phyloP scores from a whole-genome alignment of 2,329 filamentous ascomycete genomes.

The Paracoccidioides lutzii region DNA sequence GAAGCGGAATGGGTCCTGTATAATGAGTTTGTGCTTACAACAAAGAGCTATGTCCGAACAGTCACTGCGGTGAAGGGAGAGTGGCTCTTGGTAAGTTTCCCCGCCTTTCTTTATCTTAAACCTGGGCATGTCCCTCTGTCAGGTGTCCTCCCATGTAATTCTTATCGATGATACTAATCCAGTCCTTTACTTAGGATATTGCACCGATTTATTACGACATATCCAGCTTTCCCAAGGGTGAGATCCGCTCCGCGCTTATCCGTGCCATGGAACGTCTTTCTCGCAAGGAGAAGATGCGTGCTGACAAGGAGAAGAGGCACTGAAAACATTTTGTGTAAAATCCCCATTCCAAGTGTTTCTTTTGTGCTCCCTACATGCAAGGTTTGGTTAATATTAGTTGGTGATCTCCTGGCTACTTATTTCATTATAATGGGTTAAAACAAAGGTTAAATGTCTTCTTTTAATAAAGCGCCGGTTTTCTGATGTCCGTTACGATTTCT shows the following conservation, averaged over 20 bases:
- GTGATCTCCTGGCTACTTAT: neutral
- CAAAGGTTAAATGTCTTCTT: neutral
- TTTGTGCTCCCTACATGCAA: neutral
- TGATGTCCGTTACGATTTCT: neutral
- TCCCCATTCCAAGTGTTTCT: neutral
- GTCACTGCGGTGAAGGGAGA: slow-evolving; percentile 86
- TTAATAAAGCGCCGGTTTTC: neutral
- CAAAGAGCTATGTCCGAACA: slow-evolving; percentile 94
- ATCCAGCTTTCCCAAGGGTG: slow-evolving; percentile 66
- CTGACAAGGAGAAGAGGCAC: slow-evolving; percentile 21
- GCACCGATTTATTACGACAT: slow-evolving; percentile 88
- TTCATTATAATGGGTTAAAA: neutral
- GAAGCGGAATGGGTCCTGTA: slow-evolving; percentile 96
- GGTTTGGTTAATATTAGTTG: neutral
- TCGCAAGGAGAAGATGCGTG: slow-evolving; percentile 40
- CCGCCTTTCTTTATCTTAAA: slow-evolving; percentile 3
- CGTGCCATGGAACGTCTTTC: slow-evolving; percentile 43
- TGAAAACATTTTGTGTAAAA: slow-evolving; percentile 8
- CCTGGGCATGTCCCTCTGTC: neutral
- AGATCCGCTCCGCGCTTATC: slow-evolving; percentile 58
- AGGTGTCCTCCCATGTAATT: neutral
- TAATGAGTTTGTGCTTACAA: slow-evolving; percentile 95
- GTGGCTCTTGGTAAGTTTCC: slow-evolving; percentile 69
- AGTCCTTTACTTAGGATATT: slow-evolving; percentile 53
- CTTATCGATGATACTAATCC: neutral